phyloP scores from a whole-genome alignment of 495 filamentous ascomycete species.

The Hyphodiscus hymeniophilus region DNA sequence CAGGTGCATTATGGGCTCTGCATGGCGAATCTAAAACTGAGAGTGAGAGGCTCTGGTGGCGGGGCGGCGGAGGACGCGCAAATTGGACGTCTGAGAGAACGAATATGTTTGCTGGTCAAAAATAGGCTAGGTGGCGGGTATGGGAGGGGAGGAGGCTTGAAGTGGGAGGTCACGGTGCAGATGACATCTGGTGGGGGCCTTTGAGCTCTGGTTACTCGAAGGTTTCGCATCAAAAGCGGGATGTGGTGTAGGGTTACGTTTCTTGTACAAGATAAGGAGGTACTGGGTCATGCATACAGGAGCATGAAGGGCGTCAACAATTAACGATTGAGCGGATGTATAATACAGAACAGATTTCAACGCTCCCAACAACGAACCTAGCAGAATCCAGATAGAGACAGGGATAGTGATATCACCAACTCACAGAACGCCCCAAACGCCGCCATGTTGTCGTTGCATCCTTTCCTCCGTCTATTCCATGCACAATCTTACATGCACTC shows the following conservation, averaged over 20 bases:
- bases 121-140: constrained; percentile 84
- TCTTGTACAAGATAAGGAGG: neutral
- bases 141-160: constrained; percentile 63
- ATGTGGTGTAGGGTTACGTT: constrained; percentile 1
- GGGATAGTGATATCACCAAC: no score
- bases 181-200: constrained; percentile 17
- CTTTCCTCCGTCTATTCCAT: neutral
- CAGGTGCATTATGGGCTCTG: constrained; percentile 96
- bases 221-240: no score
- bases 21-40: constrained; percentile 87
- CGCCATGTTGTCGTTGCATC: constrained; percentile 1
- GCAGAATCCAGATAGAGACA: no score
- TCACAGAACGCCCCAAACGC: no score
- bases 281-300: neutral
- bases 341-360: no score
- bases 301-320: neutral
- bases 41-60: constrained; percentile 37
- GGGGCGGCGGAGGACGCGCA: constrained; percentile 42
- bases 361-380: no score
- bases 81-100: constrained; percentile 59
- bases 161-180: constrained; percentile 71
- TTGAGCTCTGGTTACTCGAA: no score
- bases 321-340: no score
- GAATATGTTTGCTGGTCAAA: constrained; percentile 68
- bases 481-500: no score